Conservation (phyloP, 306 rosid genomes). For the Mimosa pudica region DNA sequence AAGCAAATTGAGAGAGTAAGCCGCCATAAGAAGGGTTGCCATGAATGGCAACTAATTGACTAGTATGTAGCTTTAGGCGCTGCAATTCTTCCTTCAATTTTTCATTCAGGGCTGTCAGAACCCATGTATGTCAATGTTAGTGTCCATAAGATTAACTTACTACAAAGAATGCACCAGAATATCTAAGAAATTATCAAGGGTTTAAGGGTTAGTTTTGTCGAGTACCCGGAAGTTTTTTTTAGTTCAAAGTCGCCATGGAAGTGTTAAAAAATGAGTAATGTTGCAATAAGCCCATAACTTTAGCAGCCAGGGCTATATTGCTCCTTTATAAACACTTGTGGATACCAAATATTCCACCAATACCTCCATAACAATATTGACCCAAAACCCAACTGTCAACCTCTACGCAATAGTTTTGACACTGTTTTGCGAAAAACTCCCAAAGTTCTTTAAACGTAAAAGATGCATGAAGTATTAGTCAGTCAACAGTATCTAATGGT, state of each 20-base stretch:
- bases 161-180: neutral
- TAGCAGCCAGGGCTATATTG: too few species aligned
- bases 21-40: conserved; percentile 63
- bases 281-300: too few species aligned
- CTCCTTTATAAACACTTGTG: too few species aligned
- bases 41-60: conserved; percentile 42
- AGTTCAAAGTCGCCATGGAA: too few species aligned
- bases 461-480: conserved; percentile 10
- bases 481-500: conserved; percentile 8
- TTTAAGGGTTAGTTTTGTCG: too few species aligned
- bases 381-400: too few species aligned
- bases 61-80: conserved; percentile 77
- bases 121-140: neutral
- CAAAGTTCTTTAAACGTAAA: neutral
- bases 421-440: neutral
- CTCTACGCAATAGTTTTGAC: neutral
- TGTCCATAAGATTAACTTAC: neutral
- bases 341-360: too few species aligned
- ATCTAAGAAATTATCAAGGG: conserved; percentile 4
- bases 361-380: too few species aligned
- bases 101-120: conserved; percentile 70
- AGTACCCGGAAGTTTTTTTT: too few species aligned
- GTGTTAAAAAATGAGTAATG: too few species aligned
- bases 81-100: conserved; percentile 82
- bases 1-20: conserved; percentile 59